phyloP scores from a whole-genome alignment of 352 stramenopile genomes.

The Pythium aphanidermatum region DNA sequence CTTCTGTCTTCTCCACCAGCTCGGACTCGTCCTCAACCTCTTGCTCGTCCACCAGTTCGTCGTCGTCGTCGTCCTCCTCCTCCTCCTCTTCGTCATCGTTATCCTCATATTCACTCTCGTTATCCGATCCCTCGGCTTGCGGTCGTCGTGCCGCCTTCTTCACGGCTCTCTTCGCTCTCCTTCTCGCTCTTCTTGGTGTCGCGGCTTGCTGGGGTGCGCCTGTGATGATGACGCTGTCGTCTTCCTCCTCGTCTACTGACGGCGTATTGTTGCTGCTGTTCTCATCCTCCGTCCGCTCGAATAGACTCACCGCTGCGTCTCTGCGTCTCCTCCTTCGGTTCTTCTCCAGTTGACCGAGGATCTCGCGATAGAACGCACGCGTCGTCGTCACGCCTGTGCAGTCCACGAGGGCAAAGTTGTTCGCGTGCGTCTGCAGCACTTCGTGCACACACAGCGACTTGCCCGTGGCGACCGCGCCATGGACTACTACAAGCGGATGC shows the following conservation, averaged over 20 bases:
- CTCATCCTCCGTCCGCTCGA: background rate
- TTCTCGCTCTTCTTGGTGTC: background rate
- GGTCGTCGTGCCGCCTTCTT: background rate
- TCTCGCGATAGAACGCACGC: conserved; percentile 67
- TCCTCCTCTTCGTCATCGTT: background rate
- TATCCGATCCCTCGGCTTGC: background rate
- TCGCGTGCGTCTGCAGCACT: conserved; percentile 25
- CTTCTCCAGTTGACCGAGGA: conserved; percentile 50
- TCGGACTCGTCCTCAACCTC: no score
- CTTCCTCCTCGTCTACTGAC: background rate
- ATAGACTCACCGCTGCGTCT: no score
- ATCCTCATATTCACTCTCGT: background rate
- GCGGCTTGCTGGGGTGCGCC: background rate
- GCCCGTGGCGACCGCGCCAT: conserved; percentile 68
- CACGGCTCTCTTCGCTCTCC: background rate
- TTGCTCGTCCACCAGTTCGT: background rate
- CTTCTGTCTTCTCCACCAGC: background rate
- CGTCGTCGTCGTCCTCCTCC: conserved; percentile 2
- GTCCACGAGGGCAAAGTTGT: conserved; percentile 52
- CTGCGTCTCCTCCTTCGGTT: conserved; percentile 1
- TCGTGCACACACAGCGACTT: conserved; percentile 60
- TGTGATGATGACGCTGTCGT: conserved; percentile 9
- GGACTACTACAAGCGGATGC: conserved; percentile 58
- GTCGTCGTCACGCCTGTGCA: conserved; percentile 60
- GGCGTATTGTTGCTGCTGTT: background rate